Percentiles rank a stretch among this genome's conserved stretches.
phyloP scores from a whole-genome alignment of 257 asterid genomes.

The Salvia miltiorrhiza region DNA sequence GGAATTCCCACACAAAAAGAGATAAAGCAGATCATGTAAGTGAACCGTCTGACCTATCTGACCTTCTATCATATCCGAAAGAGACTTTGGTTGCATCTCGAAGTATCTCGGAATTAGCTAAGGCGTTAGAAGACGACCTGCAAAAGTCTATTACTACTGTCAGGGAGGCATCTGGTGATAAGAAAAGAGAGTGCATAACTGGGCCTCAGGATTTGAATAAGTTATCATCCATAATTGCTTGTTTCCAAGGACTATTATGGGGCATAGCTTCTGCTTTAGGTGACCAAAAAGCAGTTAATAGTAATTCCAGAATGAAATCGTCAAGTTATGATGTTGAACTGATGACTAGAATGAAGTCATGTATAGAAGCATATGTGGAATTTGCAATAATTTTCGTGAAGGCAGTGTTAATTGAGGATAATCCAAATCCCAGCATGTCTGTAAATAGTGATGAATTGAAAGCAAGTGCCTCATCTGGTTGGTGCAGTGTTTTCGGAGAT shows the following conservation, averaged over 20 bases:
- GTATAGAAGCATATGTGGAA: constrained; percentile 42
- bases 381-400: constrained; percentile 34
- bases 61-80: constrained; percentile 19
- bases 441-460: constrained; percentile 15
- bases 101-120: constrained; percentile 47
- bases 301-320: constrained; percentile 29
- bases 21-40: constrained; percentile 23
- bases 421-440: constrained; percentile 27
- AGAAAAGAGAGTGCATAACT: constrained; percentile 31
- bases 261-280: constrained; percentile 61
- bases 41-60: constrained; percentile 30
- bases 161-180: constrained; percentile 26
- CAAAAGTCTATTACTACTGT: constrained; percentile 31
- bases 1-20: constrained; percentile 34
- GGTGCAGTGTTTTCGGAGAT: constrained; percentile 25
- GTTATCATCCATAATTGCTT: constrained; percentile 52
- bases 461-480: constrained; percentile 18
- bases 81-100: constrained; percentile 33
- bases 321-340: constrained; percentile 37
- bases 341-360: constrained; percentile 39
- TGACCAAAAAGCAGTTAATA: constrained; percentile 24
- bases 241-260: constrained; percentile 71
- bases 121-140: constrained; percentile 44
- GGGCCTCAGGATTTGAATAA: constrained; percentile 41
- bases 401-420: constrained; percentile 53